A percentile compares a stretch with the other conserved stretches of the same genome.
Conservation (phyloP, 2,329 filamentous ascomycete species). For the Aspergillus novoparasiticus region DNA sequence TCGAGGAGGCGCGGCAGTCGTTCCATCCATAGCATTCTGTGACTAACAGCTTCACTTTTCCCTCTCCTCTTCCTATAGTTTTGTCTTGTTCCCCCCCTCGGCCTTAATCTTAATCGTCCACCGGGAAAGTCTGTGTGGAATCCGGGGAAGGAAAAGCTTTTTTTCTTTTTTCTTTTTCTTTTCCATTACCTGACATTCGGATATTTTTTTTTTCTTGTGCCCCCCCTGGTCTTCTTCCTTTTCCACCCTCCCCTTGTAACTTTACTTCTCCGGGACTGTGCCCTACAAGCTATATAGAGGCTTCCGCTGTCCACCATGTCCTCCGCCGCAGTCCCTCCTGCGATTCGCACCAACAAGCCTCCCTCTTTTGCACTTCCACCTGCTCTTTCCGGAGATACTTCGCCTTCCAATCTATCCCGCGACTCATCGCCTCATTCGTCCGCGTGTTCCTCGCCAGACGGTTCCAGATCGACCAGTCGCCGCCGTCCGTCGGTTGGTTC, state of each 20-base stretch:
- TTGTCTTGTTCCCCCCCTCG: conserved; percentile 13
- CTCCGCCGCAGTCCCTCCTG: conserved; percentile 26
- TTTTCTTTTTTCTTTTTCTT: conserved; percentile 5
- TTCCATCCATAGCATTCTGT: conserved; percentile 30
- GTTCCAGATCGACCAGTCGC: conserved; percentile 43
- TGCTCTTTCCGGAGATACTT: conserved; percentile 23
- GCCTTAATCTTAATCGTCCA: conserved; percentile 20
- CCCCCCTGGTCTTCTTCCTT: conserved; percentile 2
- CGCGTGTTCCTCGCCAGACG: conserved; percentile 36
- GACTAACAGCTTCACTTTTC: conserved; percentile 38
- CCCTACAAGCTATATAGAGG: conserved; percentile 24
- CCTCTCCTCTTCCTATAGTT: conserved; percentile 20
- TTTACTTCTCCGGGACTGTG: conserved; percentile 14
- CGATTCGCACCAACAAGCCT: conserved; percentile 29
- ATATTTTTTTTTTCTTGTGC: conserved; percentile 15
- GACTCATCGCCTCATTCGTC: conserved; percentile 35
- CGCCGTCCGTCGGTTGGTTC: conserved; percentile 46
- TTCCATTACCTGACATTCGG: conserved; percentile 8
- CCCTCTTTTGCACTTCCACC: conserved; percentile 25
- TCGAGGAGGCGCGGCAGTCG: conserved; percentile 11
- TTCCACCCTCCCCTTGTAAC: conserved; percentile 15
- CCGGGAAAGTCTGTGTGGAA: conserved; percentile 27
- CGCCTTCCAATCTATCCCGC: conserved; percentile 27
- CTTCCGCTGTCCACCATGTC: conserved; percentile 31
- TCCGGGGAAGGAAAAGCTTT: conserved; percentile 33